Evolutionary conservation across 2,329 filamentous ascomycete genomes (phyloP), one percentile per base, ranked within the genome.

Genomic region (Cladosporium sphaerospermum): DNA sequence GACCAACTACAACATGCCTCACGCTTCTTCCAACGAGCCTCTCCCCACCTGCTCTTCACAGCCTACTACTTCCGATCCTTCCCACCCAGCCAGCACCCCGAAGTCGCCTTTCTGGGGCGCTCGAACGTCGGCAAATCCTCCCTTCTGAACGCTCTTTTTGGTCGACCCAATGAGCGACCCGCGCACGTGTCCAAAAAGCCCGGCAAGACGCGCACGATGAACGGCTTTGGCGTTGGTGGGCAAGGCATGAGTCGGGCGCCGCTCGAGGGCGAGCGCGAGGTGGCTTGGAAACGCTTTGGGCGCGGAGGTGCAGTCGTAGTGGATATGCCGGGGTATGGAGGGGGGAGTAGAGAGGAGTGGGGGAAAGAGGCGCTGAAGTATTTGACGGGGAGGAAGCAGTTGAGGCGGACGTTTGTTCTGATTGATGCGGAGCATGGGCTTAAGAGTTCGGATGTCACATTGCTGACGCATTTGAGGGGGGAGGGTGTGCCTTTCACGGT

Each of bases 271-370:
- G 60, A 56, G 43, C 58, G 54, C 52, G 64, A 52, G 65, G 55
- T 71, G 49, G 65, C 73, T 54, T 65, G 68, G 14, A 76, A 72
- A 57, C 45, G 65, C 28, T 69, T 72, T 8, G 70, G 71, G 1
- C 53, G 57, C 0, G 69, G 71, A 0, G 73, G 72, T 0, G 63
- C 86, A 28, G 76, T 83, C 0, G 74, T 89, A 33, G 73, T 88
- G 16, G 85, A 89, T 66, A 85, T 85, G 78, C 85, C 85, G 1
- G 85, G 85, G 0, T 88, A 88, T 62, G 85, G 85, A 3, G 76
- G 80, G 53, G 83, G 78, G 1, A 82, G 80, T 62, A 69, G 77
- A 33, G 67, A 73, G 8, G 78, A 81, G 60, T 88, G 84, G 83
- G 85, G 85, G 0, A 64, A 68, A 19, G 81, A 87, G 66, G 84